Percentiles rank a stretch among this genome's conserved stretches.
These are phyloP conservation scores for Isochrysis galbana DNA, from an alignment of 78 protist species.

Conservation along the genomic window DNA sequence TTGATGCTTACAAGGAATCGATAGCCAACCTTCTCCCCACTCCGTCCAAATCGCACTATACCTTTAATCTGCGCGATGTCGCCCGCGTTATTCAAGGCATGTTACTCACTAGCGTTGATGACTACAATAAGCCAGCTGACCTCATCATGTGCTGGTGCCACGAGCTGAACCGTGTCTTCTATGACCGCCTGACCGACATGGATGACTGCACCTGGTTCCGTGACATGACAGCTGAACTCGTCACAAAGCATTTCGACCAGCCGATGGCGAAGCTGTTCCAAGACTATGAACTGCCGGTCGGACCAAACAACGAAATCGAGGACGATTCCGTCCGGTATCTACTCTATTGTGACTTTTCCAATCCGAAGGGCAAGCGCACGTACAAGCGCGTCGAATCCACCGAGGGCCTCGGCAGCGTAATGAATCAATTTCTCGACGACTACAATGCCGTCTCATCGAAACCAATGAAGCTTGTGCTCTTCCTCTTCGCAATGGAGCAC, in stretches of 20 bases:
- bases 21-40: conserved; percentile 71
- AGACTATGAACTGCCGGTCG: background rate
- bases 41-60: conserved; percentile 82
- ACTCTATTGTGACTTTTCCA: conserved; percentile 53
- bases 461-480: conserved; percentile 49
- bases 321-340: background rate
- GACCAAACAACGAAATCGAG: background rate
- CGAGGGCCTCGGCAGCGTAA: background rate
- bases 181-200: conserved; percentile 56
- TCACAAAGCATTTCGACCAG: background rate
- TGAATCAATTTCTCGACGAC: conserved; percentile 72
- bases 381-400: conserved; percentile 61
- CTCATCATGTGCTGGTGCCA: conserved; percentile 50
- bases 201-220: conserved; percentile 58
- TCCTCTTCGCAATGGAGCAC: conserved; percentile 49
- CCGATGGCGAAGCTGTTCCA: background rate
- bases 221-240: background rate
- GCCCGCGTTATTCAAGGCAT: conserved; percentile 78
- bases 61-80: conserved; percentile 84
- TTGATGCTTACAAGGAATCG: conserved; percentile 60
- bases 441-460: conserved; percentile 53
- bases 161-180: conserved; percentile 52
- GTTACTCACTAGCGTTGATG: background rate
- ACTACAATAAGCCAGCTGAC: background rate
- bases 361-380: background rate